Percentiles rank a stretch among this genome's conserved stretches.
Conservation (phyloP, 2,329 filamentous ascomycete species). For the Ophiostoma quercus region DNA sequence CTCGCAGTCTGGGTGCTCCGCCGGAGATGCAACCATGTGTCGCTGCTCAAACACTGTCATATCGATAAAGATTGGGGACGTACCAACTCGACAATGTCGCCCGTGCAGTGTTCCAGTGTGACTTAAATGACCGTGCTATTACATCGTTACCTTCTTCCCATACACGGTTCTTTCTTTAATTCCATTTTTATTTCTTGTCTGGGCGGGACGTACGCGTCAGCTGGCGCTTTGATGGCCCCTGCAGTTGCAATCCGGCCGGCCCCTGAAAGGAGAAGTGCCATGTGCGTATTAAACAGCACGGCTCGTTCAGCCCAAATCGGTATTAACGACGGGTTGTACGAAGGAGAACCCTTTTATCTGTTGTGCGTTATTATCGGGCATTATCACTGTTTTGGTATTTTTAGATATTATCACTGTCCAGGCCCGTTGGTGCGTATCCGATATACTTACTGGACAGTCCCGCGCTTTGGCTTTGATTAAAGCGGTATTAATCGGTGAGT, state of each 20-base stretch:
- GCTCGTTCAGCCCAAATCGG: not conserved
- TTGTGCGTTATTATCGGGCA: not conserved
- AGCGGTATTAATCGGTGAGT: too few relatives aligned
- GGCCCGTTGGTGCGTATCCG: too few relatives aligned
- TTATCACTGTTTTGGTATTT: not conserved
- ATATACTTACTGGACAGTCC: too few relatives aligned
- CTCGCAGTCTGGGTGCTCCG: not conserved
- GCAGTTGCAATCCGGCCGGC: not conserved
- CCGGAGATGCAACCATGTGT: not conserved
- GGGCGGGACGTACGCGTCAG: slow-evolving; percentile 7
- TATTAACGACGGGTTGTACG: not conserved
- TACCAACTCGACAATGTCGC: not conserved
- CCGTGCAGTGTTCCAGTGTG: not conserved
- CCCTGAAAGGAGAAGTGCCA: not conserved
- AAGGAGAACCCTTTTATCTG: not conserved
- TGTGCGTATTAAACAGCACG: not conserved
- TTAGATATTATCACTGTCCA: too few relatives aligned
- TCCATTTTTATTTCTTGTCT: not conserved
- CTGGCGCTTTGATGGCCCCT: slow-evolving; percentile 3
- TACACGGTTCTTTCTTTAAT: too few relatives aligned
- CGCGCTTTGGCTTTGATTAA: too few relatives aligned
- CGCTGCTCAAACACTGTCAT: not conserved
- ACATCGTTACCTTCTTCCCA: not conserved
- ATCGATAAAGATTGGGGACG: not conserved
- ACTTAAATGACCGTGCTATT: slow-evolving; percentile 30